phyloP scores from a whole-genome alignment of 2,329 filamentous ascomycete genomes.

The Stromatinia cepivora region DNA sequence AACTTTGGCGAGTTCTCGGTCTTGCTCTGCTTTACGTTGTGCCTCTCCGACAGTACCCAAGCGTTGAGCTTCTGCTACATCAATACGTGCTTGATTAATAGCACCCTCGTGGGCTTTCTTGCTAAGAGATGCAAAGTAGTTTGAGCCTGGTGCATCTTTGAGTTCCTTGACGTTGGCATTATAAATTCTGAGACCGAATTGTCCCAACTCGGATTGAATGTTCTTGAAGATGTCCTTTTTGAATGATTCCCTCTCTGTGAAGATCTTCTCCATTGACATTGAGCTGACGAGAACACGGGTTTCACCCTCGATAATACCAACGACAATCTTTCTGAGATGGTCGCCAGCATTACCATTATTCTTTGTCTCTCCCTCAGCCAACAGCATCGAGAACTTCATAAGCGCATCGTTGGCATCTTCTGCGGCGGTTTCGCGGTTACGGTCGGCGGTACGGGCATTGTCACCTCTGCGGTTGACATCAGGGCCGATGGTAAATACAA shows the following conservation, averaged over 20 bases:
- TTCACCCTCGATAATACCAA: conserved; percentile 87
- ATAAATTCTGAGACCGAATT: conserved; percentile 76
- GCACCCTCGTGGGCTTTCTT: conserved; percentile 85
- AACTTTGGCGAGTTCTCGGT: conserved; percentile 86
- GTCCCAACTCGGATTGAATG: conserved; percentile 62
- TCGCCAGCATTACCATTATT: conserved; percentile 42
- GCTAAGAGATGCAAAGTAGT: conserved; percentile 79
- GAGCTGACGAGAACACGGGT: conserved; percentile 78
- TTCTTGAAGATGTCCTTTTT: conserved; percentile 71
- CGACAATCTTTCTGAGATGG: conserved; percentile 82
- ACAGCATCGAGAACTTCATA: conserved; percentile 78
- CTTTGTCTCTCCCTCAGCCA: conserved; percentile 62
- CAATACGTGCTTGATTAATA: conserved; percentile 72
- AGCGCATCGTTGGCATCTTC: conserved; percentile 63
- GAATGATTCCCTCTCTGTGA: conserved; percentile 74
- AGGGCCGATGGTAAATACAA: conserved; percentile 84
- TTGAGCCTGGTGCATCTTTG: conserved; percentile 76
- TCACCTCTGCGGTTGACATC: conserved; percentile 62
- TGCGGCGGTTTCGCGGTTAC: conserved; percentile 27
- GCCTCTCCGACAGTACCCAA: conserved; percentile 75
- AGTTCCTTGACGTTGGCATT: conserved; percentile 81
- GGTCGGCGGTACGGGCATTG: conserved; percentile 28
- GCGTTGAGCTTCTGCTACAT: conserved; percentile 64
- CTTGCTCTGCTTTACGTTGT: conserved; percentile 74
- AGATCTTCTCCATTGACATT: conserved; percentile 62